These are phyloP conservation scores for Carex pumila DNA, from an alignment of 176 grass and related monocot species.

Conservation along the genomic window DNA sequence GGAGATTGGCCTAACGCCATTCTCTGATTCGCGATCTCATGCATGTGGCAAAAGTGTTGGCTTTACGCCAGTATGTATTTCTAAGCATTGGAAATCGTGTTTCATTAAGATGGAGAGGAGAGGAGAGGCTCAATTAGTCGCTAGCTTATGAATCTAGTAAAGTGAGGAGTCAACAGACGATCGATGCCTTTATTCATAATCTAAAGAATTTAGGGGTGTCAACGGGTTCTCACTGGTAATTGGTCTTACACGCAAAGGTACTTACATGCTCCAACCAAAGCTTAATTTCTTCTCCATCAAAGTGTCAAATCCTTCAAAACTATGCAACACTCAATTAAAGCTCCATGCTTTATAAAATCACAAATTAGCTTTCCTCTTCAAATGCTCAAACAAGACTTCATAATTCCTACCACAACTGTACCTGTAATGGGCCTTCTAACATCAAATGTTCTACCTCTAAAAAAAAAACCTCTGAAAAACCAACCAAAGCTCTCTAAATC, in stretches of 20 bases:
- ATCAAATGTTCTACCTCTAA: neutral
- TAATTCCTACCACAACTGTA: neutral
- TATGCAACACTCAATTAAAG: no score
- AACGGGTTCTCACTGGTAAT: no score
- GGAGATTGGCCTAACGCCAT: no score
- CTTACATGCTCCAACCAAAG: no score
- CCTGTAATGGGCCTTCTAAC: neutral
- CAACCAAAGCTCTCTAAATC: conserved; percentile 25
- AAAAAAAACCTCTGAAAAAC: neutral
- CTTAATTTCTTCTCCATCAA: no score
- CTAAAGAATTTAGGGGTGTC: neutral
- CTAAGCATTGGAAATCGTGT: neutral
- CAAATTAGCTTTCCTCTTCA: no score
- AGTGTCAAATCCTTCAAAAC: no score
- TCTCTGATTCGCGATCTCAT: neutral
- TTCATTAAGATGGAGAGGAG: neutral
- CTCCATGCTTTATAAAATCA: no score
- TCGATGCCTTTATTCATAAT: neutral
- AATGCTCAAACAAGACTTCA: no score
- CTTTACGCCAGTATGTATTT: neutral
- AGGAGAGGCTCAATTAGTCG: neutral
- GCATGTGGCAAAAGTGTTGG: neutral
- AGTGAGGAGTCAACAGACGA: neutral
- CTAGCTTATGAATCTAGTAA: neutral
- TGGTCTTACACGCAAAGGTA: no score